Base-by-base conservation (phyloP, 148 eudicot species). In the Fagopyrum homotropicum region DNA sequence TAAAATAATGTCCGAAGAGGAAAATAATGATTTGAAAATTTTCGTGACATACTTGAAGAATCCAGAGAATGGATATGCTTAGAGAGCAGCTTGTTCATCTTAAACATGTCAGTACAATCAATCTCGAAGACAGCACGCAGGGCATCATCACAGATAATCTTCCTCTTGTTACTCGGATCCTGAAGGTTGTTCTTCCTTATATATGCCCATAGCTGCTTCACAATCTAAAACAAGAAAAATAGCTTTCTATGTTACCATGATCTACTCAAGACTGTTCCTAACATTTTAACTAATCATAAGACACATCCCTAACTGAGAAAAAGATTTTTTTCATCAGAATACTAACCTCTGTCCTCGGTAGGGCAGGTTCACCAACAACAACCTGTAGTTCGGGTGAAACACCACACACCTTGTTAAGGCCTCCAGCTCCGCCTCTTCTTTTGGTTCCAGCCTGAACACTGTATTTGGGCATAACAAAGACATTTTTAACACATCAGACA, bases 81-180 rank as follows among this genome's bases (percentile, higher is more conserved):
- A 10, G 96, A 78, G 22, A 91, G 93, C 82, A 87, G 69, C 76
- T 89, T 89, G 80, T 91, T 89, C 89, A 85, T 85, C 83, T 89
- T 81, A 81, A 91, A 89, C 96, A 87, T 86, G 75, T 91, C 88
- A 14, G 89, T 91, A 52, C 81, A 78, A 63, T 89, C 91, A 4
- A 84, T 84, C 79, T 87, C 92, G 72, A 91, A 89, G 56, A 89
- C 80, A 56, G 82, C 26, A 49, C 88, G 90, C 79, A 91, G 78
- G 45, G 85, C 84, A 11, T 89, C 92, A 64, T 89, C 85, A 76
- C 96, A 88, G 10, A 85, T 83, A 76, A 88, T 89, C 83, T 87
- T 83, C 77, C 77, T 60, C 51, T 79, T 79, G 75, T 79, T 76
- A 22, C 78, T 79, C 50, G 78, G 82, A 79, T 79, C 75, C 61